Evolutionary conservation across 148 eudicot genomes (phyloP), one percentile per base, ranked within the genome.

Genomic region (Cornus suecica): DNA sequence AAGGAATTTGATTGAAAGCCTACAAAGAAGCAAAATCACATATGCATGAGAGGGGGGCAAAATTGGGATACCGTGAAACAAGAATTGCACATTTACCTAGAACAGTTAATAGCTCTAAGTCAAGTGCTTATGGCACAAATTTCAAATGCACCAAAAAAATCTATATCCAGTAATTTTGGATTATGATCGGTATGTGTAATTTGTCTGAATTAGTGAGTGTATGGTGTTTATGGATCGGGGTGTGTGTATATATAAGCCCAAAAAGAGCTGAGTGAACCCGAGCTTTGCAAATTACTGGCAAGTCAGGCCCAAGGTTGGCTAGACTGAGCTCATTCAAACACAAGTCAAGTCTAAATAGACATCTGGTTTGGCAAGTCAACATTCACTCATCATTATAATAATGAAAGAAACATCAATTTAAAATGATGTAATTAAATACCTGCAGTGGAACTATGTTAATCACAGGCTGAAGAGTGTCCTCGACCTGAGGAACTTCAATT

Each of bases 381-480:
- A 45, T 26, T 51, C 42, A 62, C 24, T 28, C 30, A 25, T 11
- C 62, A n/a, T 18, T 5, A 13, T 4, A 63, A 24, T 72, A 37
- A 42, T 31, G 42, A 14, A 28, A 29, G 8, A 66, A 20, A 61
- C 16, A 34, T 66, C 25, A 65, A 14, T 41, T 67, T 5, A 68
- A 13, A 30, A 28, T 52, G 45, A 32, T 31, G 31, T 51, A 54
- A 51, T n/a, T 11, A 31, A 61, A 34, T 81, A 95, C 99, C 99
- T 96, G 99, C 83, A 96, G 79, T 16, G 99, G 99, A 65, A 96
- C 90, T 28, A 96, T 86, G 85, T 96, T 96, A 68, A 96, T 91
- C 37, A 96, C 99, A 45, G 99, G 97, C 83, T 96, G 99, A 78
- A 96, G 89, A 82, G 97, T 91, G 79, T 96, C 99, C 79, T 85